phyloP scores from a whole-genome alignment of 148 eudicot species.

The Pouteria glomerata region DNA sequence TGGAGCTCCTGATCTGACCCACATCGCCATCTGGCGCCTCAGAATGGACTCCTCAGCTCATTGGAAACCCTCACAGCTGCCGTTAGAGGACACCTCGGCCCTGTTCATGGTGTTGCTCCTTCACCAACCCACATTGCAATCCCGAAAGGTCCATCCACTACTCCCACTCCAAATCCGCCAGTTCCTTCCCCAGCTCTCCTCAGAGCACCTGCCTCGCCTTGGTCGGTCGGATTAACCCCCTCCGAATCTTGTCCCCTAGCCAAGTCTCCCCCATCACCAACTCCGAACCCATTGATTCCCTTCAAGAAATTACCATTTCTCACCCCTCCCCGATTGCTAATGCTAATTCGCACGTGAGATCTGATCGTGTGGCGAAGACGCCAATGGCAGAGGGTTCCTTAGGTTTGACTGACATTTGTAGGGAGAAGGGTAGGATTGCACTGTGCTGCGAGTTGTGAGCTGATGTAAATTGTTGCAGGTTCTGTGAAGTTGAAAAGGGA shows the following conservation, averaged over 20 bases:
- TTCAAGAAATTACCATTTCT: conserved; percentile 10
- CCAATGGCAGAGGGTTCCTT: not conserved
- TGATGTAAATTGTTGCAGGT: no score
- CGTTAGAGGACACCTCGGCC: conserved; percentile 32
- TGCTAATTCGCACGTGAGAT: conserved; percentile 7
- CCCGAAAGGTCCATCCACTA: conserved; percentile 46
- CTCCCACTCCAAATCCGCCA: conserved; percentile 25
- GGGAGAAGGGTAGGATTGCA: conserved; percentile 10
- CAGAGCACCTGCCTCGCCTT: conserved; percentile 38
- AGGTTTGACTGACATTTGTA: not conserved
- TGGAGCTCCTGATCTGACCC: not conserved
- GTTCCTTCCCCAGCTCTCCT: conserved; percentile 52
- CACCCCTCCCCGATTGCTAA: conserved; percentile 10
- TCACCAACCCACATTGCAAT: conserved; percentile 51
- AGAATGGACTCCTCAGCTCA: conserved; percentile 18
- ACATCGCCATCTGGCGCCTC: not conserved
- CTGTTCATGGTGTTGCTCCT: conserved; percentile 81
- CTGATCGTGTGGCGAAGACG: conserved; percentile 6
- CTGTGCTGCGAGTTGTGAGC: no score
- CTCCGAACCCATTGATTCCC: conserved; percentile 26
- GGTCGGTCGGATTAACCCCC: conserved; percentile 52
- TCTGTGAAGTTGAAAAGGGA: no score
- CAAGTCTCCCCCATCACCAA: conserved; percentile 86
- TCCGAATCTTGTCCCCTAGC: conserved; percentile 87
- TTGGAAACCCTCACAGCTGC: conserved; percentile 27